Base-by-base conservation (phyloP, 805 yeast genomes). In the Lachancea lanzarotensis region DNA sequence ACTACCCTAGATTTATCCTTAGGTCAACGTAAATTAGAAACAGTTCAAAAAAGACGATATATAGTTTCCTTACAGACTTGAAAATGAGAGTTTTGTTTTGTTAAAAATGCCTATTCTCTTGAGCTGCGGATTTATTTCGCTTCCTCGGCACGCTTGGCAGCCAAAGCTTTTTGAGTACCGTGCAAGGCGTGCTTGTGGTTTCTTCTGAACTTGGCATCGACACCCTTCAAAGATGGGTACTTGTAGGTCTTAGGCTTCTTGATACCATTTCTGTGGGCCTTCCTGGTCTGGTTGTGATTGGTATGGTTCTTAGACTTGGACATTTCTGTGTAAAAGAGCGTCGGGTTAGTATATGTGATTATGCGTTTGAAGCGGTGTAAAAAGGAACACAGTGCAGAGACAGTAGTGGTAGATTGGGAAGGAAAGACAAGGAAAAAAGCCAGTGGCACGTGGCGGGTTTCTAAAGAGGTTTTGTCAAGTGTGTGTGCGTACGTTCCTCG, bases 191-290 rank as follows among this genome's bases (percentile, higher is more conserved):
- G 86, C 78, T 86, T 90, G 93, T 91, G 98, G 95, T 93, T 93
- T 79, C 98, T 85, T 72, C 82, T 82, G 95, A 93, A 93, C 84
- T 93, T 93, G 72, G 98, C 82, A 76, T 93, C 98, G 73, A 91
- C 97, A 81, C 95, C 95, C 79, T 87, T 91, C 76, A 88, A 81
- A 60, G 98, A 90, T 63, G 96, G 96, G 83, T 91, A 89, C 81
- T 87, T 90, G 95, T 81, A 76, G 70, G 96, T 84, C 83, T 81
- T 86, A 67, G 97, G 96, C 90, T 91, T 93, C 86, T 91, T 91
- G 81, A 93, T 91, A 80, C 98, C 98, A 85, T 93, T 93, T 73
- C 84, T 90, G 97, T 93, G 98, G 70, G 98, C 98, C 95, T 93
- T 93, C 74, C 76, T 85, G 89, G 84, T 86, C 79, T 91, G 98